These are phyloP conservation scores for Apiospora marii DNA, from an alignment of 2,329 filamentous ascomycete species.

Conservation along the genomic window DNA sequence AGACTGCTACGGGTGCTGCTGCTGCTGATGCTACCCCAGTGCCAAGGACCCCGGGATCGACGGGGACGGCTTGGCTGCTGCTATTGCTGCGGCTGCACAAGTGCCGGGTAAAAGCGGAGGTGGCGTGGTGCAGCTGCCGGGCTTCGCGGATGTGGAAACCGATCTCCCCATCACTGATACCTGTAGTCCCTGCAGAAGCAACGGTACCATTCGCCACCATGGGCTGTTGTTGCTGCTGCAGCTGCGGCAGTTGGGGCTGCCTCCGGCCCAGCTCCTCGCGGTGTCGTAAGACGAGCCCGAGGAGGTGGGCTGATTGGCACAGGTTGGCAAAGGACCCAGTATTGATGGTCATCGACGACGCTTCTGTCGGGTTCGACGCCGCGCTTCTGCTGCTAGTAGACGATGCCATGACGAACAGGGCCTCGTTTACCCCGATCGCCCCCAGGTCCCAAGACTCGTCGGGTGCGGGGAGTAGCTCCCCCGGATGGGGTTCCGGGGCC, in stretches of 20 bases:
- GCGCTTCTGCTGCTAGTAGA: background rate
- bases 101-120: slow-evolving; percentile 29
- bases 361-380: background rate
- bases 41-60: background rate
- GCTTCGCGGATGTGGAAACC: slow-evolving; percentile 31
- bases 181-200: background rate
- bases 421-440: slow-evolving; percentile 38
- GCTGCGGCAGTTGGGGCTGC: background rate
- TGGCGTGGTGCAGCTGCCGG: slow-evolving; percentile 32
- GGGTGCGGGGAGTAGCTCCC: slow-evolving; percentile 39
- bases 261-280: slow-evolving; percentile 27
- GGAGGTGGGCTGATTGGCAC: slow-evolving; percentile 43
- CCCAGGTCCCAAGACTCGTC: slow-evolving; percentile 40
- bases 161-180: slow-evolving; percentile 5
- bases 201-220: background rate
- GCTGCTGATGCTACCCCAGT: background rate
- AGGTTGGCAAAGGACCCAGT: slow-evolving; percentile 40
- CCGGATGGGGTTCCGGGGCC: slow-evolving; percentile 37
- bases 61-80: background rate
- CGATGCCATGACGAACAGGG: slow-evolving; percentile 31
- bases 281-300: slow-evolving; percentile 41
- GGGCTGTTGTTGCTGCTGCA: background rate
- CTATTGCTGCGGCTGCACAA: slow-evolving; percentile 14
- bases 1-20: background rate
- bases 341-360: background rate